Percentiles rank a stretch among this genome's conserved stretches.
Evolutionary conservation across 768 basidiomycete species (phyloP).

Genomic region (Tricholoma terreum): DNA sequence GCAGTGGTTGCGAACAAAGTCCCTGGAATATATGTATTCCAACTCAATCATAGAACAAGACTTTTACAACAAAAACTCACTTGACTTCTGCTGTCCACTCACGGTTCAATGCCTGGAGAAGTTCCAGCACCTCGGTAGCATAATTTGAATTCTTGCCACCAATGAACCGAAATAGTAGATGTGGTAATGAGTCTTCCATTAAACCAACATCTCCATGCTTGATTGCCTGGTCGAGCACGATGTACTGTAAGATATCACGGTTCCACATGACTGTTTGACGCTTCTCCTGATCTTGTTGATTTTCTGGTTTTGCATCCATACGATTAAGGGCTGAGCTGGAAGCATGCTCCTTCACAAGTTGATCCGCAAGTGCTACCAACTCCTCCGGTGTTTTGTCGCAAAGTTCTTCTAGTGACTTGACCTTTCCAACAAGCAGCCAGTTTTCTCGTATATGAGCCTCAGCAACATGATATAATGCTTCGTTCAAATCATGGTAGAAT

Average conservation of each 20-base stretch:
- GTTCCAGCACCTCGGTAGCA: neutral
- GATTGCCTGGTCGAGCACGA: too few species aligned
- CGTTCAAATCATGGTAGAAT: too few species aligned
- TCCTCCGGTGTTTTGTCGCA: constrained; percentile 21
- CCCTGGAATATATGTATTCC: neutral
- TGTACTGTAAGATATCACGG: too few species aligned
- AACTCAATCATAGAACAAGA: neutral
- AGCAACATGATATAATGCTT: too few species aligned
- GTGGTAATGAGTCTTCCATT: too few species aligned
- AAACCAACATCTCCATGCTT: too few species aligned
- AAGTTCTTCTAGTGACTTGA: constrained; percentile 24
- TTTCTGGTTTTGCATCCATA: too few species aligned
- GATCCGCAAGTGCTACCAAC: constrained; percentile 23
- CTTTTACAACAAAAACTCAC: too few species aligned
- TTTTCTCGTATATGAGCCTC: too few species aligned
- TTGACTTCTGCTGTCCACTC: neutral
- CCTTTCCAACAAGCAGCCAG: too few species aligned
- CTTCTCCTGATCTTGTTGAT: constrained; percentile 23
- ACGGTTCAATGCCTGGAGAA: neutral
- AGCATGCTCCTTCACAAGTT: constrained; percentile 25
- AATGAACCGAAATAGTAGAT: too few species aligned
- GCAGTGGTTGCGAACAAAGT: neutral
- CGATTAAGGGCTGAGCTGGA: constrained; percentile 27
- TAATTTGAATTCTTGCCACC: too few species aligned
- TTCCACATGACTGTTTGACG: constrained; percentile 32